Percentiles rank a stretch among this genome's conserved stretches.
Conservation (phyloP, 805 yeast species). For the Yarrowia sp. region DNA sequence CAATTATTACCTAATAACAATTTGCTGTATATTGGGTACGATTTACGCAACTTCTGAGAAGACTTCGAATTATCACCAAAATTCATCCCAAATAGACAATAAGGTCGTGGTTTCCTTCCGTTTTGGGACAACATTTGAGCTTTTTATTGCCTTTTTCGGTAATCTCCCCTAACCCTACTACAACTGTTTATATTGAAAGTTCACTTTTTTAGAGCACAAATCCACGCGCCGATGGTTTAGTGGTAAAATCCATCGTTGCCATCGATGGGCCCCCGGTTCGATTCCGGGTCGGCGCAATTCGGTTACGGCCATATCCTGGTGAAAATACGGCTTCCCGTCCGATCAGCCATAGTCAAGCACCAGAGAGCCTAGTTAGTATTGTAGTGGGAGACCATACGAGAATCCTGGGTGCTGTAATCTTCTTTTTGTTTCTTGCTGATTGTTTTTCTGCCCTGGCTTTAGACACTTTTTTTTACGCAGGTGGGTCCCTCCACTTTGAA, state of each 20-base stretch:
- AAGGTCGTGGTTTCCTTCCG: too few relatives aligned
- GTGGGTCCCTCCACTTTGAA: neutral
- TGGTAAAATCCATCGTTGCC: slow-evolving; percentile 25
- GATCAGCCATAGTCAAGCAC: slow-evolving; percentile 26
- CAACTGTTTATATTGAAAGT: neutral
- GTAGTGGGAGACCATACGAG: slow-evolving; percentile 26
- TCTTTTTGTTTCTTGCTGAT: too few relatives aligned
- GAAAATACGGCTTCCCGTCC: slow-evolving; percentile 21
- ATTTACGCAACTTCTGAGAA: too few relatives aligned
- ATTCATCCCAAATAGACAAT: too few relatives aligned
- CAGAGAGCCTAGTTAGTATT: slow-evolving; percentile 25
- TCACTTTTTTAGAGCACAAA: neutral
- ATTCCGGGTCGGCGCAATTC: slow-evolving; percentile 23
- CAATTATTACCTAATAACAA: too few relatives aligned
- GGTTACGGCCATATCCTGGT: slow-evolving; percentile 25
- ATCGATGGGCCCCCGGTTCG: slow-evolving; percentile 26
- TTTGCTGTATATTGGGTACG: too few relatives aligned
- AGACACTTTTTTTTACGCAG: too few relatives aligned
- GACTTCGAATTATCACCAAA: too few relatives aligned
- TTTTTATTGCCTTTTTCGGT: neutral
- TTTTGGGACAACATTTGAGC: too few relatives aligned
- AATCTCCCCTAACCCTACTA: neutral
- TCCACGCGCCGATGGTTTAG: slow-evolving; percentile 15
- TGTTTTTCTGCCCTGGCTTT: too few relatives aligned
- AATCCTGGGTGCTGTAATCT: slow-evolving; percentile 22